Conservation (phyloP, 257 asterid genomes). For the Capsicum rhomboideum region DNA sequence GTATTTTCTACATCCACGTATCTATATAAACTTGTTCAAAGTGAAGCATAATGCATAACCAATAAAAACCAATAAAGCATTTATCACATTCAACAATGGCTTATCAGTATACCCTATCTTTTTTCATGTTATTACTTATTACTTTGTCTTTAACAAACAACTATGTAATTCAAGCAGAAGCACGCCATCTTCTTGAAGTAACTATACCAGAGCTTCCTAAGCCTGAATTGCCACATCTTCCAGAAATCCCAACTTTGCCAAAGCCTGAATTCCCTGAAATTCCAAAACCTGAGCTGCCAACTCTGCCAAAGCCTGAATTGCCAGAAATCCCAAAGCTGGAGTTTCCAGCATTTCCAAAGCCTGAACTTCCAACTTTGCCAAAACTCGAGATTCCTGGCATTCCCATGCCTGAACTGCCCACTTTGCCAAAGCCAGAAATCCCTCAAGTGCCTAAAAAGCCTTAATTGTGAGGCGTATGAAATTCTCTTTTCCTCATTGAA, state of each 20-base stretch:
- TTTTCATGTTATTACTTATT: neutral
- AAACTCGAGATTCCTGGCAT: neutral
- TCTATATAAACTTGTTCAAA: neutral
- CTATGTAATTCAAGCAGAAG: neutral
- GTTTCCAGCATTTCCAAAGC: neutral
- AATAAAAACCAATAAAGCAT: neutral
- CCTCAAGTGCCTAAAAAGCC: neutral
- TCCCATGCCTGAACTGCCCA: neutral
- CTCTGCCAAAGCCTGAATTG: constrained; percentile 8
- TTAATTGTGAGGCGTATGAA: neutral
- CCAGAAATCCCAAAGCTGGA: neutral
- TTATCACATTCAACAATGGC: neutral
- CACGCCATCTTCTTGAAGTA: neutral
- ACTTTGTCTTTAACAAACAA: neutral
- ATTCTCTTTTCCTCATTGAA: neutral
- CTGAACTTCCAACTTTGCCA: neutral
- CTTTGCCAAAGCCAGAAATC: neutral
- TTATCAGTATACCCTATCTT: neutral
- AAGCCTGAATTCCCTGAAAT: constrained; percentile 1
- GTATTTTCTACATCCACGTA: neutral
- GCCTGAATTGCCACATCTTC: constrained; percentile 13
- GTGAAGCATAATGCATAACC: neutral
- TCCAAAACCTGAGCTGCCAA: constrained; percentile 8
- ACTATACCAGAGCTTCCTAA: neutral
- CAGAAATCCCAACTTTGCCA: constrained; percentile 8